Base-by-base conservation (phyloP, 257 asterid species). In the Henckelia pumila region DNA sequence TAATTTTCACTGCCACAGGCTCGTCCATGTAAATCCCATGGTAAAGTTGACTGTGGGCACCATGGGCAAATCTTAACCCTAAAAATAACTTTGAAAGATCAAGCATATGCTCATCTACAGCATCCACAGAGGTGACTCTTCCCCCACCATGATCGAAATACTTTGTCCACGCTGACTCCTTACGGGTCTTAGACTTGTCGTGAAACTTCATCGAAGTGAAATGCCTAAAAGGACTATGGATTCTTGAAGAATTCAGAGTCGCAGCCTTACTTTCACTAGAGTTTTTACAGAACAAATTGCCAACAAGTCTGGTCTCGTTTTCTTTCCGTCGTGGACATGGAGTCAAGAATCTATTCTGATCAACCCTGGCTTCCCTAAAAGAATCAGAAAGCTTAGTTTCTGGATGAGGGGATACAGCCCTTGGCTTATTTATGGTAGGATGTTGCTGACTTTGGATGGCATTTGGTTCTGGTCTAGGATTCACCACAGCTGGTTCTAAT, bases 331-430 rank as follows among this genome's bases (percentile, higher is more conserved):
- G 79, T 16, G 88, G 86, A 59, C 52, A 79, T 19, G 95, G 91
- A n/a, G 95, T 85, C 0, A 88, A 87, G 78, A 83, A 87, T 22
- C 89, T 66, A 81, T 63, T 83, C 80, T 69, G 88, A 56, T 53
- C 72, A 26, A 84, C 70, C 61, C 84, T 84, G 5, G 97, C 98
- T 70, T 89, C 98, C 77, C 80, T 78, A 63, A 93, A 93, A 25
- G 90, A 78, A 26, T 83, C 95, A 17, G 89, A 68, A 25, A 88
- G 83, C 77, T 82, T 85, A 32, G 83, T 81, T 59, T 77, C 81
- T 4, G 91, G 97, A 22, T 19, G 65, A 24, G 97, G 96, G 19
- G 98, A 89, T 14, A 85, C 77, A 26, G 95, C 88, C 68, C 98
- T 79, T 37, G 64, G 87, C 73, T 70, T 84, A 73, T 72, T 83